phyloP scores from a whole-genome alignment of 768 basidiomycete species.

The Tubosaeta sp. region DNA sequence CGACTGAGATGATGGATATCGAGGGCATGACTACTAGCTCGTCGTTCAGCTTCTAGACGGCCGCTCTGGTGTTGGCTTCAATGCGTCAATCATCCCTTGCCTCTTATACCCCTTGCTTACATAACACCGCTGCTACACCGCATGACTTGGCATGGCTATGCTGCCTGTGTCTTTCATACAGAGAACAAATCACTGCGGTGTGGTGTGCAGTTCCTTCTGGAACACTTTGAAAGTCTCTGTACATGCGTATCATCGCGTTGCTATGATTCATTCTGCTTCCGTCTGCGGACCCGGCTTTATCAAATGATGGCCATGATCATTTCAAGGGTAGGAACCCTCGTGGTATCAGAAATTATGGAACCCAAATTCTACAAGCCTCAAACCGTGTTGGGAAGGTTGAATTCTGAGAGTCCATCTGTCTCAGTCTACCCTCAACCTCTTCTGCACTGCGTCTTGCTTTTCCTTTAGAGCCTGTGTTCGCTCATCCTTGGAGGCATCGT shows the following conservation, averaged over 20 bases:
- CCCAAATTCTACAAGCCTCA: background rate
- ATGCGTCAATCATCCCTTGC: background rate
- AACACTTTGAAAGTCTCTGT: slow-evolving; percentile 7
- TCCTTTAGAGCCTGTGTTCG: slow-evolving; percentile 71
- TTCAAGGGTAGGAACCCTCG: background rate
- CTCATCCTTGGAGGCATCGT: slow-evolving; percentile 86
- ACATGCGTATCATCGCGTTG: slow-evolving; percentile 1
- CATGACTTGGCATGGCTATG: slow-evolving; percentile 14
- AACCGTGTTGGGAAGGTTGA: background rate
- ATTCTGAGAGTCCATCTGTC: slow-evolving; percentile 1
- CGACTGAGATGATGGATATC: slow-evolving; percentile 25
- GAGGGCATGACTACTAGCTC: slow-evolving; percentile 20
- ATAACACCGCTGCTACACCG: slow-evolving; percentile 8
- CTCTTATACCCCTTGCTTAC: slow-evolving; percentile 18
- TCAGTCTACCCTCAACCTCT: slow-evolving; percentile 49
- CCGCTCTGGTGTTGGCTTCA: slow-evolving; percentile 4
- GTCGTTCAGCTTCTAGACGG: slow-evolving; percentile 1
- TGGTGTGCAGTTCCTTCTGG: slow-evolving; percentile 8
- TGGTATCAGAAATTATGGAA: slow-evolving; percentile 4
- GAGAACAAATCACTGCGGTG: slow-evolving; percentile 10
- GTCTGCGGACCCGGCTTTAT: background rate
- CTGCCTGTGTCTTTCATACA: background rate
- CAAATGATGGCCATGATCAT: background rate
- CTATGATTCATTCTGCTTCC: slow-evolving; percentile 9
- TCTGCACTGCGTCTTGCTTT: slow-evolving; percentile 60